Base-by-base conservation (phyloP, 176 grass and related monocot species). In the Poa pratensis region DNA sequence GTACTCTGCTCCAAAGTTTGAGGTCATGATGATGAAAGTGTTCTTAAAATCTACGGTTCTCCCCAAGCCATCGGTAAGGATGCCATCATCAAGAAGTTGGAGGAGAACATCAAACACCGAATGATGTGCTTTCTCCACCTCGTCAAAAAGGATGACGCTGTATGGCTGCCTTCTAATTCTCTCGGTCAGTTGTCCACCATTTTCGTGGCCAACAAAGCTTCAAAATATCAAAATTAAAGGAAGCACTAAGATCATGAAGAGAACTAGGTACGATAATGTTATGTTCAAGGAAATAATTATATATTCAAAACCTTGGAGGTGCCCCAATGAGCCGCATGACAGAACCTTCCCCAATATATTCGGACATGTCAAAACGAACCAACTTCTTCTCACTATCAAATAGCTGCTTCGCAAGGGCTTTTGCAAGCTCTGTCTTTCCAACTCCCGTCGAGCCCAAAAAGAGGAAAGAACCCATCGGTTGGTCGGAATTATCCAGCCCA, bases 241-340 rank as follows among this genome's bases (percentile, higher is more conserved):
- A 28, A 16, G 1, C 11, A 15, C 7, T 30, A 9, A 61, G 22
- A 61, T 24, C 14, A 64, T 27, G 13, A 64, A 16, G 11, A 23
- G 13, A 63, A 26, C 11, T 34, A 7, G 1, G 0, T 30, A 64
- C 12, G 58, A 61, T 16, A 30, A 30, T 28, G 5, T 43, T 9
- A 64, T 61, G 22, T 13, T 61, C 1, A 5, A 20, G 9, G 22
- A 3, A 61, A 61, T n/a, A n/a, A n/a, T n/a, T n/a, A n/a, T n/a
- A 12, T 61, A 61, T 61, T 61, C 22, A 61, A 61, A 61, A 61
- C 58, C 58, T 61, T 61, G 58, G 58, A 26, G 58, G 58, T 61
- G 58, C 58, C 23, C 58, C 58, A 26, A 26, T 26, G 10, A 61
- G 58, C 13, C 58, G 58, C 58, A 11, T 13, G 58, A 61, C 10